Base-by-base conservation (phyloP, 1,284 basidiomycete genomes). In the Naganishia albida region DNA sequence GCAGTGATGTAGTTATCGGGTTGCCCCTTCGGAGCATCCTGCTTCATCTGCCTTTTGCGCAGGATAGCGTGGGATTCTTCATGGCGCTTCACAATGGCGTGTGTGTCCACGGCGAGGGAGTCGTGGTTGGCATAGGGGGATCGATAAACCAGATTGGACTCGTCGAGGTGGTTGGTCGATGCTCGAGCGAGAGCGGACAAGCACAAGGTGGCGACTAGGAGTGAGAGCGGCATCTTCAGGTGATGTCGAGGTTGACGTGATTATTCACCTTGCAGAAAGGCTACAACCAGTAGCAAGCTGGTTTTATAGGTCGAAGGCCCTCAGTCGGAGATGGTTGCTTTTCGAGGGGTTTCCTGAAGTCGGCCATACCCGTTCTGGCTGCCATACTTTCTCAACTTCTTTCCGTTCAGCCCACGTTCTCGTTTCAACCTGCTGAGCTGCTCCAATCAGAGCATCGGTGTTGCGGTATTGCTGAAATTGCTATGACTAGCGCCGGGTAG, bases 71-170 rank as follows among this genome's bases (percentile, higher is more conserved):
- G 51, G 25, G 66, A 64, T n/a, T 65, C 68, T 30, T 66, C 52
- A 18, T 72, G 68, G 0, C 71, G 65, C 18, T 64, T 48, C 63
- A 67, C 64, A 18, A 74, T 68, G 3, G 56, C 64, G 2, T 40
- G 34, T 15, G 67, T 69, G 40, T 71, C 68, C 38, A 72, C 63
- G 4, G 38, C 68, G 44, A 73, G 69, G 1, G 51, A 66, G 16
- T 64, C 64, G 20, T 70, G 62, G 49, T 66, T 68, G 34, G 51
- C n/a, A 39, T 73, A 74, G 2, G 73, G 73, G 2, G 73, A 74
- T 20, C 68, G 67, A 49, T 73, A 74, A 46, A 64, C 72, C 46
- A 73, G 51, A 64, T 74, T 74, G 44, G 48, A 46, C 12, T 66
- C 43, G 48, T 66, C 65, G 25, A 66, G 59, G 52, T 70, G 67